Conservation (phyloP, 2,329 filamentous ascomycete species). For the Stemphylium beticola region DNA sequence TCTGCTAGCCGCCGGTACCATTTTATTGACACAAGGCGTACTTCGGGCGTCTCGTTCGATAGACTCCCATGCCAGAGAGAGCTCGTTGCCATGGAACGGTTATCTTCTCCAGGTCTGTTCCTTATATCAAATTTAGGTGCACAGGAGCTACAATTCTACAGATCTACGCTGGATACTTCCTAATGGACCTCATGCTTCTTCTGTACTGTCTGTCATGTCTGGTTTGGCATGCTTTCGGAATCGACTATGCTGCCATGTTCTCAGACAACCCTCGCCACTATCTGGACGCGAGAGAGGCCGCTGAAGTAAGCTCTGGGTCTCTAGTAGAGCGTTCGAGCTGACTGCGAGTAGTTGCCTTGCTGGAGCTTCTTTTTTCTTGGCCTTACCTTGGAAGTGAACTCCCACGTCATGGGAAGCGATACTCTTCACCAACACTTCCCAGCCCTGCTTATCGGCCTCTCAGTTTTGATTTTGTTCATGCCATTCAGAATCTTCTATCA, state of each 20-base stretch:
- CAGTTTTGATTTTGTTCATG: conserved; percentile 70
- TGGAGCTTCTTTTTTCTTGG: neutral
- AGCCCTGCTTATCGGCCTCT: conserved; percentile 74
- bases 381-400: conserved; percentile 60
- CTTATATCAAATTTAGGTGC: neutral
- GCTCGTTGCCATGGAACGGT: neutral
- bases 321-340: neutral
- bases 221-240: neutral
- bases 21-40: neutral
- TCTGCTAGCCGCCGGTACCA: neutral
- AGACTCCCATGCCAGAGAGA: neutral
- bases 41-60: neutral
- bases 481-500: conserved; percentile 75
- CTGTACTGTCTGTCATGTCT: neutral
- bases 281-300: neutral
- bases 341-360: neutral
- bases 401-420: conserved; percentile 67
- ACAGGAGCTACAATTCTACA: neutral
- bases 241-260: neutral
- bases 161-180: neutral
- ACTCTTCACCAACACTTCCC: conserved; percentile 83
- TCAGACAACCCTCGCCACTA: neutral
- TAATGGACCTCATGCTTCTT: neutral
- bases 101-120: neutral
- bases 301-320: neutral